Conservation (phyloP, 192 early-diverging fungal species). For the Rhizophlyctis rosea region DNA sequence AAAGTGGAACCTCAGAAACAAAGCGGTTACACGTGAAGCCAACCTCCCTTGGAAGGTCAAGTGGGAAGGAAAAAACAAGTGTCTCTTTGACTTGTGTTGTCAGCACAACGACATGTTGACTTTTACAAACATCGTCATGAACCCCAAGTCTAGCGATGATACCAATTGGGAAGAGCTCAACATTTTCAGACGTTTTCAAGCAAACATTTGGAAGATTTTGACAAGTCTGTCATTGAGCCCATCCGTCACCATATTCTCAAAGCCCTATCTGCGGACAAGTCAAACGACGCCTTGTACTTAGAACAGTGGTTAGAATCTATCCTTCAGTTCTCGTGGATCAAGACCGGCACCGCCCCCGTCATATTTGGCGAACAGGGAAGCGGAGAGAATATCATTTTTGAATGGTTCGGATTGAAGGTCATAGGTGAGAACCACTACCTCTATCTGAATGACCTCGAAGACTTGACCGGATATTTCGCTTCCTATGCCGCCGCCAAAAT, state of each 20-base stretch:
- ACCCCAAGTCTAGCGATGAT: neutral
- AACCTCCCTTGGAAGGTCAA: neutral
- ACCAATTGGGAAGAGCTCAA: conserved; percentile 1
- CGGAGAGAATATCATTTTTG: conserved; percentile 12
- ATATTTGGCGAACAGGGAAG: conserved; percentile 7
- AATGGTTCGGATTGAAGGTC: conserved; percentile 6
- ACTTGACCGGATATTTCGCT: conserved; percentile 14
- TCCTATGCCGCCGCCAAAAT: neutral
- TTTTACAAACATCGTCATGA: neutral
- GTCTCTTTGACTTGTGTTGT: neutral
- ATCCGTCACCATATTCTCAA: conserved; percentile 2
- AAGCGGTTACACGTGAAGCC: neutral
- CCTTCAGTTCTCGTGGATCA: conserved; percentile 2
- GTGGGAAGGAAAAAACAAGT: neutral
- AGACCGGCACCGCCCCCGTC: conserved; percentile 3
- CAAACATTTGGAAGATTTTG: neutral
- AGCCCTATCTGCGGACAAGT: neutral
- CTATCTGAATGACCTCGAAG: conserved; percentile 7
- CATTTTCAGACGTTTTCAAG: conserved; percentile 11
- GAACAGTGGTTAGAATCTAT: conserved; percentile 5
- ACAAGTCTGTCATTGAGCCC: neutral
- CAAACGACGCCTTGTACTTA: neutral
- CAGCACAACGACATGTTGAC: neutral
- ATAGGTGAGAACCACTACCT: conserved; percentile 9
- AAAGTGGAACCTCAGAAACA: neutral